A percentile compares a stretch with the other conserved stretches of the same genome.
Conservation (phyloP, 1,284 basidiomycete genomes). For the Sporisorium graminicola region DNA sequence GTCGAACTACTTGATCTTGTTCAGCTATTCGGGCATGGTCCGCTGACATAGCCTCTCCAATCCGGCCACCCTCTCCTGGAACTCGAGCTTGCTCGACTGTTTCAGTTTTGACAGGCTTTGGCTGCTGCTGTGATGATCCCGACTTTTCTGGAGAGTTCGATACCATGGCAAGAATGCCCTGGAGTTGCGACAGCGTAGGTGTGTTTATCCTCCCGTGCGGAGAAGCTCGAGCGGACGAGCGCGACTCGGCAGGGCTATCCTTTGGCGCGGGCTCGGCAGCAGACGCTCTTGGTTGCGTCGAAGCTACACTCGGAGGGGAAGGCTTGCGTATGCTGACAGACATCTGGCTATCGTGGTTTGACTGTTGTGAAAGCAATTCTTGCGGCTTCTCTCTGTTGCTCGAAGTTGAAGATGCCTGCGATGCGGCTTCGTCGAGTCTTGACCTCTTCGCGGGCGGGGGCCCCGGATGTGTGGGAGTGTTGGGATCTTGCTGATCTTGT, state of each 20-base stretch:
- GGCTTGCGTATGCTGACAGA: slow-evolving; percentile 14
- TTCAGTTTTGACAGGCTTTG: background rate
- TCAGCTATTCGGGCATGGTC: too few species aligned
- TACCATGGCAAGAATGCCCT: background rate
- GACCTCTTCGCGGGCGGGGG: slow-evolving; percentile 11
- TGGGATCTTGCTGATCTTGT: background rate
- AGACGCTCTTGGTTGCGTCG: background rate
- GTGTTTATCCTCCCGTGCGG: background rate
- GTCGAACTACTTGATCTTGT: background rate
- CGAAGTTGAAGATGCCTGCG: background rate
- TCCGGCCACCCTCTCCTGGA: background rate
- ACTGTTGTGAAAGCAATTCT: background rate
- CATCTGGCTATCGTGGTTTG: background rate
- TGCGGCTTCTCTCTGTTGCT: background rate
- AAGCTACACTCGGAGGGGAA: background rate
- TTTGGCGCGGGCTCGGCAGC: background rate
- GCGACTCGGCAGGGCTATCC: background rate
- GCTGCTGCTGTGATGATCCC: background rate
- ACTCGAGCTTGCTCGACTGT: background rate
- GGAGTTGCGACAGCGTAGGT: background rate
- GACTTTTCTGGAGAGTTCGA: slow-evolving; percentile 1
- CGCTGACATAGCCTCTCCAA: background rate
- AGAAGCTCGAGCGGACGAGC: background rate
- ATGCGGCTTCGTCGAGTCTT: background rate
- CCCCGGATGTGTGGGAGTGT: background rate